Evolutionary conservation across 164 flowering plant species (phyloP), one percentile per base, ranked within the genome.

Genomic region (Macadamia integrifolia): DNA sequence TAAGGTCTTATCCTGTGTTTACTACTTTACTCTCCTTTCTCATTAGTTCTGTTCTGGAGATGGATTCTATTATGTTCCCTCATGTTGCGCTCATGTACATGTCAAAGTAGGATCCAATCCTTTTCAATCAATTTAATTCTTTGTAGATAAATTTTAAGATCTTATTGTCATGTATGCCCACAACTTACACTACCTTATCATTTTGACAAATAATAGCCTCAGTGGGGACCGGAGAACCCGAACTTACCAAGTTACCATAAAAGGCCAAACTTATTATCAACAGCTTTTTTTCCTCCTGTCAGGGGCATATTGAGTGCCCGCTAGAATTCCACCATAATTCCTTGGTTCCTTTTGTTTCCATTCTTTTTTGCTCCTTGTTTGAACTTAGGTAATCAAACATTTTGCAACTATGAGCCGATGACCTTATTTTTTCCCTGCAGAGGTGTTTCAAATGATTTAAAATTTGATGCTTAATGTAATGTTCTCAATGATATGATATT

Each of bases 1-100:
- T 92, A 95, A 95, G 99, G 99, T 95, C 90, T 92, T 87, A 76
- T 67, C 80, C 85, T 79, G 71, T 81, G 81, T 83, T 81, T 78
- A 49, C 74, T 79, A 69, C 68, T 83, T 81, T 78, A 49, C 74
- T 79, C 71, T 70, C 64, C 57, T 14, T 23, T 49, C 48, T 55
- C 10, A 9, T 66, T 59, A 44, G 28, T 28, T 18, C 52, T 67
- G 58, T 65, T 31, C 44, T 14, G 13, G 32, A 40, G 30, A 29
- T 32, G 44, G 9, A 65, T 32, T 11, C 8, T 58, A 29, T 1
- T 43, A 12, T 46, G 15, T 17, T 30, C 14, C 17, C 12, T 61
- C 15, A 13, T 13, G 15, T 18, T 29, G 50, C 10, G 23, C 28
- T 14, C 48, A 29, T 15, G 31, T 53, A 35, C 15, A 6, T 6